Percentiles rank a stretch among this genome's conserved stretches.
Evolutionary conservation across 2,329 filamentous ascomycete species (phyloP).

Genomic region (Pseudocercospora fuligena): DNA sequence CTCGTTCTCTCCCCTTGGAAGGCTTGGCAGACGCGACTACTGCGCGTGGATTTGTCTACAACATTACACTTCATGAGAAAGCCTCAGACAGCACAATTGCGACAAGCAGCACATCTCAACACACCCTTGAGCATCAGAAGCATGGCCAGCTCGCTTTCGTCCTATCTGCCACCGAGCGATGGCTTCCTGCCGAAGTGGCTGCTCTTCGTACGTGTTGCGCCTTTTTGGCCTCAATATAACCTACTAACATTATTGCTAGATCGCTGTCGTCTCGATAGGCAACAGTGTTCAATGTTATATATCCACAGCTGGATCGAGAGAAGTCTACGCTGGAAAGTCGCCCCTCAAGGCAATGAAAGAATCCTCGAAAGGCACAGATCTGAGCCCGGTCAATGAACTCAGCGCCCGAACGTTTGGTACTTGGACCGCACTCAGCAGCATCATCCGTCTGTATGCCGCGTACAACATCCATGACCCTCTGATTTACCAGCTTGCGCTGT

Average conservation of each 20-base stretch:
- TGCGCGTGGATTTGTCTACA: not conserved
- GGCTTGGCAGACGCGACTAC: slow-evolving; percentile 1
- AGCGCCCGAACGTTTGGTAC: slow-evolving; percentile 82
- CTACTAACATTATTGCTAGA: slow-evolving; percentile 54
- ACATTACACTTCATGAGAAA: not conserved
- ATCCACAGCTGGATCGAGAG: slow-evolving; percentile 80
- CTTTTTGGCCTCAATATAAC: slow-evolving; percentile 17
- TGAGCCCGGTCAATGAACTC: slow-evolving; percentile 68
- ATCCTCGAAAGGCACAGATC: slow-evolving; percentile 36
- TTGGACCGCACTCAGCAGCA: slow-evolving; percentile 79
- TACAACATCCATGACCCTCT: slow-evolving; percentile 76
- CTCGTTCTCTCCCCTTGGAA: not conserved
- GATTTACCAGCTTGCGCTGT: slow-evolving; percentile 79
- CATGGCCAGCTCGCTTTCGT: slow-evolving; percentile 32
- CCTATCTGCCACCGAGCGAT: slow-evolving; percentile 50
- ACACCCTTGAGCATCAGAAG: not conserved
- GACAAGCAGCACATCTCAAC: not conserved
- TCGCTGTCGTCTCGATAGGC: slow-evolving; percentile 78
- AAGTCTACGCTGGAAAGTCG: slow-evolving; percentile 77
- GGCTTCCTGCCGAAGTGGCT: slow-evolving; percentile 69
- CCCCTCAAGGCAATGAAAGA: slow-evolving; percentile 40
- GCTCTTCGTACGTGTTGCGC: slow-evolving; percentile 58
- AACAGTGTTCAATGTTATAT: slow-evolving; percentile 85
- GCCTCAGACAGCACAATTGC: slow-evolving; percentile 18
- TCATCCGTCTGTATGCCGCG: slow-evolving; percentile 81